Conservation (phyloP, 129 eudicot genomes). For the Chrysanthemum seticuspe region DNA sequence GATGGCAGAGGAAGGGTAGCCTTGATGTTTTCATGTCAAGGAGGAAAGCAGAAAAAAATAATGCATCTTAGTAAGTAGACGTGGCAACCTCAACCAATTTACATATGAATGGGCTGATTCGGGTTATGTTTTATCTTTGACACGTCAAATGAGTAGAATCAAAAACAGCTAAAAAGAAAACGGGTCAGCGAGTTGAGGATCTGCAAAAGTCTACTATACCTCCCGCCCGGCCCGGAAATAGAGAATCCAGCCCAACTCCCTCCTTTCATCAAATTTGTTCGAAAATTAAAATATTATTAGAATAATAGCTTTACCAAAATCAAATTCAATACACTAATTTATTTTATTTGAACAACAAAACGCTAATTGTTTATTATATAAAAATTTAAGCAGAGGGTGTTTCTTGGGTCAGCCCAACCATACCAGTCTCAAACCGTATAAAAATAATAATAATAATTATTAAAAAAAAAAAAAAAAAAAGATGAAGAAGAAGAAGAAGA, state of each 20-base stretch:
- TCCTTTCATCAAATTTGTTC: too few relatives aligned
- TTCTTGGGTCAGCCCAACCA: neutral
- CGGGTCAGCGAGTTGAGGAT: neutral
- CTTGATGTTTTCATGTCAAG: neutral
- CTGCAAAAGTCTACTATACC: neutral
- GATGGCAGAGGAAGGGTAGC: neutral
- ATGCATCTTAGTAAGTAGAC: constrained; percentile 2
- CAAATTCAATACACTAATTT: too few relatives aligned
- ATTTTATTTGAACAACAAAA: too few relatives aligned
- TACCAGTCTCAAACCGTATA: neutral
- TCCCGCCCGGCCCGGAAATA: too few relatives aligned
- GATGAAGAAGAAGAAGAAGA: too few relatives aligned
- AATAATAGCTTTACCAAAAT: neutral
- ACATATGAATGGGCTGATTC: neutral
- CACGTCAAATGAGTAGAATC: neutral
- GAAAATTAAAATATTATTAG: neutral
- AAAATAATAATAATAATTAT: too few relatives aligned
- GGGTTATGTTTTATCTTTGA: neutral
- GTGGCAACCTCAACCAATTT: neutral
- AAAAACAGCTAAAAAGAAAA: neutral
- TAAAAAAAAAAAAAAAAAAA: too few relatives aligned
- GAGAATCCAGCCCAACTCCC: too few relatives aligned
- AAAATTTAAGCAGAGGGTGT: too few relatives aligned
- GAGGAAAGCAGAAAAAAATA: neutral
- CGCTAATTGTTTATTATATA: too few relatives aligned